These are phyloP conservation scores for Aspergillus leporis DNA, from an alignment of 495 filamentous ascomycete genomes.

Conservation along the genomic window DNA sequence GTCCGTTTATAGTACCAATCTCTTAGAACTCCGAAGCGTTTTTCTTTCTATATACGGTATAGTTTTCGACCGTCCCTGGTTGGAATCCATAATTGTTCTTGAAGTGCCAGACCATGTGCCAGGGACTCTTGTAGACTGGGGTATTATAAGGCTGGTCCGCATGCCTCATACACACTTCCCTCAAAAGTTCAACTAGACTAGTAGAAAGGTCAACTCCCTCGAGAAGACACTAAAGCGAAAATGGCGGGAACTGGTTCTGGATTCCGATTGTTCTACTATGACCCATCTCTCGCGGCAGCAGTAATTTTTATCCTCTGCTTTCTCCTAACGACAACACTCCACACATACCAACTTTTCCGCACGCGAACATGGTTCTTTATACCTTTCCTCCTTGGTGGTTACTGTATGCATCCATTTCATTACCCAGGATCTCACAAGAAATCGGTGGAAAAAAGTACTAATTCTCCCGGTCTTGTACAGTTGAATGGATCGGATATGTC, in stretches of 20 bases:
- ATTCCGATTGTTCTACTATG: slow-evolving; percentile 11
- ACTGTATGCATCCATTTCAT: slow-evolving; percentile 42
- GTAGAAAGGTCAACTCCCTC: not conserved
- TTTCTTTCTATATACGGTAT: not conserved
- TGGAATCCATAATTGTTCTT: not conserved
- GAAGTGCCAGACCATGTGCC: not conserved
- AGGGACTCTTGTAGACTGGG: not conserved
- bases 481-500: slow-evolving; percentile 45
- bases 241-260: not conserved
- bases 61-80: not conserved
- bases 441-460: not conserved
- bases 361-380: slow-evolving; percentile 62
- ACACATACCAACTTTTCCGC: slow-evolving; percentile 46
- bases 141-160: not conserved
- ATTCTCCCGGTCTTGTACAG: not conserved
- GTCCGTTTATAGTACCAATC: too few relatives aligned
- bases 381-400: slow-evolving; percentile 54
- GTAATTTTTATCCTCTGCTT: slow-evolving; percentile 54
- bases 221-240: not conserved
- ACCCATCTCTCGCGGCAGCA: slow-evolving; percentile 48
- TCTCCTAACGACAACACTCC: slow-evolving; percentile 37
- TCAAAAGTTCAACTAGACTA: not conserved
- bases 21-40: not conserved
- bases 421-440: too few relatives aligned
- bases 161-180: not conserved